Base-by-base conservation (phyloP, 257 asterid genomes). In the Penstemon newberryi region DNA sequence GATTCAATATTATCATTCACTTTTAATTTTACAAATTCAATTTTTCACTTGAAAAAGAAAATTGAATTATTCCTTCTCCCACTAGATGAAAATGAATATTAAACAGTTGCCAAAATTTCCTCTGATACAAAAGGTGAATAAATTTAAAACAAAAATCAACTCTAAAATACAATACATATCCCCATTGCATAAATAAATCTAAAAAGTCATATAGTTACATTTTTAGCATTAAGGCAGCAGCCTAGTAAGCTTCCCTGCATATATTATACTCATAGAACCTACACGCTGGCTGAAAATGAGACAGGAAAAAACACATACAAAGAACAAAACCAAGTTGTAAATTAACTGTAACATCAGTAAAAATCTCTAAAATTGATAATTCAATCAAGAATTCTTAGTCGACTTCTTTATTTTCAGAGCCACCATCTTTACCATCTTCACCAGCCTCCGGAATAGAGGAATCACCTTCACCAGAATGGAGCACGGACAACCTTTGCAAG, bases 401-500 rank as follows among this genome's bases (percentile, higher is more conserved):
- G 62, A 47, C 72, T 47, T 63, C 68, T 75, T 56, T 47, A 36
- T 25, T 61, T 68, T 77, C 88, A 39, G 43, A 58, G 56, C 18
- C 79, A 4, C 67, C 61, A 1, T 7, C 33, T 38, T 62, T 71
- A 50, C 25, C 69, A 41, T 57, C 77, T 56, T 76, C 85, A 10
- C 18, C 33, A 25, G 33, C 33, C 33, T 25, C 33, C 33, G 33
- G 33, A 25, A 25, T 25, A 25, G 33, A 25, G 33, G 33, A 25
- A 25, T 25, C 33, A 25, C 33, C 71, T 25, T 85, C 80, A n/a
- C 70, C 58, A 13, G 75, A 79, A 6, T 72, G 15, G 45, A 77
- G 85, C 66, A 38, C 60, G 6, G 82, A 76, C 71, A 89, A 25
- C 33, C 33, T 25, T 25, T 25, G 33, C 33, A 25, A 71, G 65